phyloP scores from a whole-genome alignment of 331 rosid genomes.

The Saraca asoca region DNA sequence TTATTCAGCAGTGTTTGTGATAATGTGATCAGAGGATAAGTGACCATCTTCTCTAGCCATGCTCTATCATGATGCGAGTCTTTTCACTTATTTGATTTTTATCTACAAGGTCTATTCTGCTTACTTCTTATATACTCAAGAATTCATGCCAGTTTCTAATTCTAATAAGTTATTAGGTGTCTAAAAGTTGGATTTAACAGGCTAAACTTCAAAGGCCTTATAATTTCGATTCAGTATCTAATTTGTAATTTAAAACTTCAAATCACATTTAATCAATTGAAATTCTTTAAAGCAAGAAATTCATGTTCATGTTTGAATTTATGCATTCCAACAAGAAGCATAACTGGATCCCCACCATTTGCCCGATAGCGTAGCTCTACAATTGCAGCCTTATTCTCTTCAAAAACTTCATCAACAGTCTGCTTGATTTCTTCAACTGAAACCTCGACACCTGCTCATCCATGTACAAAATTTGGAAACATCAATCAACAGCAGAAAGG shows the following conservation, averaged over 20 bases:
- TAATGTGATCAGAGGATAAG: background rate
- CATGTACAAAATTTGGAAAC: constrained; percentile 15
- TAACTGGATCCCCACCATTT: constrained; percentile 54
- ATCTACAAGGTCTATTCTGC: background rate
- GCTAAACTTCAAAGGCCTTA: no score
- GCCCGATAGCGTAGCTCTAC: constrained; percentile 79
- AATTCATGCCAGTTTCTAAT: background rate
- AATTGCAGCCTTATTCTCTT: constrained; percentile 63
- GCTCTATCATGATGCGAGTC: background rate
- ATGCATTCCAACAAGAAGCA: background rate
- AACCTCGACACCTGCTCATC: constrained; percentile 72
- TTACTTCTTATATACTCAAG: background rate
- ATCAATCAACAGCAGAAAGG: constrained; percentile 4
- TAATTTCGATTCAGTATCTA: constrained; percentile 10
- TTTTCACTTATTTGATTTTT: background rate
- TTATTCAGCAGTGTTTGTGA: background rate
- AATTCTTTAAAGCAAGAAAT: constrained; percentile 5
- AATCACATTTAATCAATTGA: background rate
- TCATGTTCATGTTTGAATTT: background rate
- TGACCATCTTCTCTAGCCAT: background rate
- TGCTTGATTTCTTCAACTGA: constrained; percentile 65
- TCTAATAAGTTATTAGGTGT: no score
- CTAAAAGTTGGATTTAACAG: no score
- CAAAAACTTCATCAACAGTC: constrained; percentile 63
- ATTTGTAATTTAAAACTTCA: background rate